Base-by-base conservation (phyloP, 331 rosid species). In the Spiraea crenata region DNA sequence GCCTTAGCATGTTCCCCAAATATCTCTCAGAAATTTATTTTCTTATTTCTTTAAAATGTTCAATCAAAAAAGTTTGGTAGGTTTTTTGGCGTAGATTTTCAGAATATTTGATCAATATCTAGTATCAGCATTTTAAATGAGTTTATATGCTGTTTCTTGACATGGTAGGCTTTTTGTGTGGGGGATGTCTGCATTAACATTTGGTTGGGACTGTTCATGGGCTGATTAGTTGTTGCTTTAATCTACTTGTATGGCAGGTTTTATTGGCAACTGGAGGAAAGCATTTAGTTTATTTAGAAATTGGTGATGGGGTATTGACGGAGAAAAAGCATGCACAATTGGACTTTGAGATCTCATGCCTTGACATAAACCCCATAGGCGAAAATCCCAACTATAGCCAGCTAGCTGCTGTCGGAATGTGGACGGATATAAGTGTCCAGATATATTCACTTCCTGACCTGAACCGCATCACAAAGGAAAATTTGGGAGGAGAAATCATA, bases 331-430 rank as follows among this genome's bases (percentile, higher is more conserved):
- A 83, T 76, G 77, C 78, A 38, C 93, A 85, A 42, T 86, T 90
- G 74, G 98, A 92, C 80, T 77, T 82, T 76, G 98, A 92, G 84
- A 71, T 90, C 77, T 90, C 98, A 65, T 90, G 96, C 83, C 89
- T 92, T 6, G 96, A 92, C 85, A 88, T 92, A 69, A 90, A 92
- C 65, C 98, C 98, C 19, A 92, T 92, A 38, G 92, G 95, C 38
- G 98, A 86, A 64, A 82, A 90, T 69, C 86, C 90, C 60, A 80
- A 82, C 72, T 87, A 70, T 39, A 92, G 98, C 77, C 78, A 85
- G 58, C 91, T 92, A 42, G 98, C 98, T 44, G 98, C 93, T 51
- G 89, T 92, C 79, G 98, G 98, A 58, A 90, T 92, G 98, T 90
- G 95, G 98, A 92, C 96, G 1, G 96, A 92, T 82, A 88, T 90